Evolutionary conservation across 148 eudicot species (phyloP), one percentile per base, ranked within the genome.

Genomic region (Fagopyrum homotropicum): DNA sequence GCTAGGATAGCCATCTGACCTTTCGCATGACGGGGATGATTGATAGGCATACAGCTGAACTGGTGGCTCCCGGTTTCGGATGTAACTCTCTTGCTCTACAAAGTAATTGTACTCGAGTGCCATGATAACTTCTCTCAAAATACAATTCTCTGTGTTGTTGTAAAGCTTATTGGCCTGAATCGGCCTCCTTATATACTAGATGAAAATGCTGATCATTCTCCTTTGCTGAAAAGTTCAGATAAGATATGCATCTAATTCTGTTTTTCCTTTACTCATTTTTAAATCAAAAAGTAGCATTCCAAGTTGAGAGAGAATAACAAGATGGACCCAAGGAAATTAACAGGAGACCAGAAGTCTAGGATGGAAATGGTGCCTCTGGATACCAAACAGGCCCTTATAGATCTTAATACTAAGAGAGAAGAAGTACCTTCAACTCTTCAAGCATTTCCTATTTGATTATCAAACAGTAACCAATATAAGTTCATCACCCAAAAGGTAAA

Each of bases 241-340:
- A 77, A 81, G 76, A 45, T 54, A 73, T 22, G 88, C 79, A 85
- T 81, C 86, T 69, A 7, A 85, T 82, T 75, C 84, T 66, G 30
- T 19, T 45, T 26, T 11, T 17, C 60, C 56, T 76, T 75, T 71
- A 76, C 9, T 72, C 69, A 12, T 29, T 63, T 63, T 63, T 44
- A 10, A 47, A 56, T 74, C 49, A 22, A 43, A 43, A 8, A 17
- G 1, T 19, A 49, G 12, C 45, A 63, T 63, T 6, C 15, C 45
- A 63, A 26, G 44, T 35, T 14, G 47, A 19, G 45, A 66, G 16
- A 64, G 45, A 66, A 61, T 61, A 29, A 8, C 40, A 59, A 59
- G 63, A 30, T 6, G 29, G 30, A 10, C 1, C 26, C 4, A 55
- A 16, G 19, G 1, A 19, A 57, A 50, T 50, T 50, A 6, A 19